A percentile compares a stretch with the other conserved stretches of the same genome.
phyloP scores from a whole-genome alignment of 352 stramenopile species.

The Peronospora farinosa region DNA sequence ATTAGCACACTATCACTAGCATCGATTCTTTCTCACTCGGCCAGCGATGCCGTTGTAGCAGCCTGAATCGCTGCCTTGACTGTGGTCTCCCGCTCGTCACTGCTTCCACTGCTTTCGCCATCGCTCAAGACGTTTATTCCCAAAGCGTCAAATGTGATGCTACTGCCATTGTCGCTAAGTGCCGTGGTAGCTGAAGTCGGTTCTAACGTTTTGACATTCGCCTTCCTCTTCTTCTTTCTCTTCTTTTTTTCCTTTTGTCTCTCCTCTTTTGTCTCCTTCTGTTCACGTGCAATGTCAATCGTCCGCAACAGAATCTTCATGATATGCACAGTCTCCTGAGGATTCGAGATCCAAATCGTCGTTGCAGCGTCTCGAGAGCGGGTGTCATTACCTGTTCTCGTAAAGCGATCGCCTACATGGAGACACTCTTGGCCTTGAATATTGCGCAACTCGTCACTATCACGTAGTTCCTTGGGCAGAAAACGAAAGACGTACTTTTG shows the following conservation, averaged over 20 bases:
- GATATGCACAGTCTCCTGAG: conserved; percentile 92
- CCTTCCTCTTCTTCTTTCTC: conserved; percentile 27
- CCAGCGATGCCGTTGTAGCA: conserved; percentile 32
- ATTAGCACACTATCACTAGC: conserved; percentile 13
- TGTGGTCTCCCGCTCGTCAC: conserved; percentile 41
- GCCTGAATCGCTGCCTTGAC: conserved; percentile 64
- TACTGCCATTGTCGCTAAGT: conserved; percentile 22
- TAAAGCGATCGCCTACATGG: conserved; percentile 93
- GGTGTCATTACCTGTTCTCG: conserved; percentile 90
- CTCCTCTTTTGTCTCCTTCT: conserved; percentile 26
- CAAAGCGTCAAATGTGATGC: conserved; percentile 14
- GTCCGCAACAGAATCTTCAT: conserved; percentile 88
- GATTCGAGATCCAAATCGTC: conserved; percentile 93
- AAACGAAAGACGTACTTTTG: conserved; percentile 80
- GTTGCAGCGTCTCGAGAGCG: conserved; percentile 87
- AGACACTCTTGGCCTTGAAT: conserved; percentile 86
- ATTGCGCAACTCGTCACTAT: conserved; percentile 53
- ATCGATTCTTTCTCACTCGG: conserved; percentile 15
- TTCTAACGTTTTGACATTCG: conserved; percentile 13
- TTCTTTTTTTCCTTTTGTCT: conserved; percentile 17
- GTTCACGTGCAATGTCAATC: conserved; percentile 39
- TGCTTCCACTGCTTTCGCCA: conserved; percentile 24
- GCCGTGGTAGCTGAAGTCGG: conserved; percentile 5
- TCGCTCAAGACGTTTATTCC: conserved; percentile 22
- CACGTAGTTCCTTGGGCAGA: conserved; percentile 61